phyloP scores from a whole-genome alignment of 305 asterid species.

The Fraxinus xanthoxyloides region DNA sequence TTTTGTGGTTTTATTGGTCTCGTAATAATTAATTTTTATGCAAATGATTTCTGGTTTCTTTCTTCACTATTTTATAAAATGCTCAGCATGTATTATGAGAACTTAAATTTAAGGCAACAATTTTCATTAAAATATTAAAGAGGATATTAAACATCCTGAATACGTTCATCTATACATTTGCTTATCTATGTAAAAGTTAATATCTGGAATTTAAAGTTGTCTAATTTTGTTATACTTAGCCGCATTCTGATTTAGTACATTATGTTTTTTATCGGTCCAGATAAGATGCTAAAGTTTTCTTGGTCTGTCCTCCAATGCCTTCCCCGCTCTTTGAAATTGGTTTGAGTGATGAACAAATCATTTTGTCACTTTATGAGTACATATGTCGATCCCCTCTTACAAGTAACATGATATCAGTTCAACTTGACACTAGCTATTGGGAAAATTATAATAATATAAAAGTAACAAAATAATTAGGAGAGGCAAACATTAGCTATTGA shows the following conservation, averaged over 20 bases:
- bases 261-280: constrained; percentile 11
- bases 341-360: constrained; percentile 39
- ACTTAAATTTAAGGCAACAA: neutral
- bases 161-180: neutral
- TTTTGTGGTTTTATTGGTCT: neutral
- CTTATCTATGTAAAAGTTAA: neutral
- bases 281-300: constrained; percentile 4
- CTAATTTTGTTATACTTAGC: constrained; percentile 1
- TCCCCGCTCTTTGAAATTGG: constrained; percentile 24
- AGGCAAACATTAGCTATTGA: neutral
- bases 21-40: neutral
- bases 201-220: neutral
- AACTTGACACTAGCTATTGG: neutral
- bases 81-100: neutral
- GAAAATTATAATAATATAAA: neutral
- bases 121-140: neutral
- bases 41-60: neutral
- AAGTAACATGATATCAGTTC: constrained; percentile 32
- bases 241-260: neutral
- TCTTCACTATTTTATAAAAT: neutral
- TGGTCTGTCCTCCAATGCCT: constrained; percentile 35
- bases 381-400: constrained; percentile 44
- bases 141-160: neutral
- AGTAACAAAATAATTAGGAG: neutral
- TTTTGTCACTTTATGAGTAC: constrained; percentile 29